A percentile compares a stretch with the other conserved stretches of the same genome.
phyloP scores from a whole-genome alignment of 805 yeast genomes.

The Saccharomycopsis malanga region DNA sequence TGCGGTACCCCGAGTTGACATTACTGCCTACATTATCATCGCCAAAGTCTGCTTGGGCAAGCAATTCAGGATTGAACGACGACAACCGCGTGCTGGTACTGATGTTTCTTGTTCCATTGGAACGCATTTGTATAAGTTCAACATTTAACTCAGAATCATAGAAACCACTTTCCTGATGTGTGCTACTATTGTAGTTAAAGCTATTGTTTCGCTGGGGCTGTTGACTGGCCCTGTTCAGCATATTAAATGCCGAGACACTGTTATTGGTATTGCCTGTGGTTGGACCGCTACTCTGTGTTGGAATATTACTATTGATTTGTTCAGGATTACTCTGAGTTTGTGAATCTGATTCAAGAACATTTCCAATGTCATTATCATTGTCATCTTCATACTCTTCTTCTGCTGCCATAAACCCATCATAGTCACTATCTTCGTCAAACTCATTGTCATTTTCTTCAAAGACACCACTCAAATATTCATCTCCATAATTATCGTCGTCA shows the following conservation, averaged over 20 bases:
- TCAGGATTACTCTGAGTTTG: too few species aligned
- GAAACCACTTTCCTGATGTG: neutral
- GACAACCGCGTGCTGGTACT: conserved; percentile 21
- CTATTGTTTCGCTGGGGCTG: too few species aligned
- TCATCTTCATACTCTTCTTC: conserved; percentile 18
- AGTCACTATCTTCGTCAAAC: conserved; percentile 5
- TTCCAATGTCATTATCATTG: neutral
- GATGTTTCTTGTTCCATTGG: conserved; percentile 13
- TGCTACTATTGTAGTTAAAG: neutral
- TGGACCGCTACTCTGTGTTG: too few species aligned
- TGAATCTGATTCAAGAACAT: too few species aligned
- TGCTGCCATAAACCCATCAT: conserved; percentile 19
- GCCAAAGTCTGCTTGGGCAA: too few species aligned
- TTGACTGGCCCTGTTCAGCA: too few species aligned
- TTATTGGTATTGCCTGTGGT: neutral
- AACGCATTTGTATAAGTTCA: conserved; percentile 6
- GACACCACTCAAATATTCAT: neutral
- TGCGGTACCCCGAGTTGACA: neutral
- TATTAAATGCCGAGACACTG: neutral
- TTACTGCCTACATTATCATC: neutral
- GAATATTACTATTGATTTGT: too few species aligned
- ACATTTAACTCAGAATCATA: conserved; percentile 2
- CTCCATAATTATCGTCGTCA: conserved; percentile 5
- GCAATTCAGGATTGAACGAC: conserved; percentile 8
- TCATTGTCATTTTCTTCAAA: conserved; percentile 6